Conservation (phyloP, 164 flowering plant genomes). For the Vitis labrusca region DNA sequence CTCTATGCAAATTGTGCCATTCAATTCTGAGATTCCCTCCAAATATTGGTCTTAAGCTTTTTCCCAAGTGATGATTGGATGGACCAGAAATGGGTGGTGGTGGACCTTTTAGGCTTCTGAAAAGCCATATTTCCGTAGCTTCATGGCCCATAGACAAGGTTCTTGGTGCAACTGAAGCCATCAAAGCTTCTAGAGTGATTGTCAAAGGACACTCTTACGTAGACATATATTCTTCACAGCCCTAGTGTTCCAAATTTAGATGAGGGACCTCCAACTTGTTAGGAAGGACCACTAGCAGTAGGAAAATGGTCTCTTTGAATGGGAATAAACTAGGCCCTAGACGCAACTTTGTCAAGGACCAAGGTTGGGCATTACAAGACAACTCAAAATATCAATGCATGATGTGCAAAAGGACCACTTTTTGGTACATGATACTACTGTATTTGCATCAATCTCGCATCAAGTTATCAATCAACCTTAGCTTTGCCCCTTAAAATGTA, state of each 20-base stretch:
- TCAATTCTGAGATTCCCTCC: too few species aligned
- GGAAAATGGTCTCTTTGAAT: constrained; percentile 1
- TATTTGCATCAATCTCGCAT: neutral
- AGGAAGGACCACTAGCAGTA: constrained; percentile 18
- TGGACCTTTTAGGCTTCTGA: constrained; percentile 5
- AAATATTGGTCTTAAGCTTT: too few species aligned
- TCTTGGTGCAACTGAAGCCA: neutral
- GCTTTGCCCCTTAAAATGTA: neutral
- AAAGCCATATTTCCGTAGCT: neutral
- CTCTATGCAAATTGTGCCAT: neutral
- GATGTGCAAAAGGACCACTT: neutral
- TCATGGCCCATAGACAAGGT: neutral
- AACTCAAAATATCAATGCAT: neutral
- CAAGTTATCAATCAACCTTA: neutral
- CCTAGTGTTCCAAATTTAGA: neutral
- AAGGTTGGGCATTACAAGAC: neutral
- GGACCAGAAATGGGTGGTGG: constrained; percentile 7
- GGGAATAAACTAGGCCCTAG: neutral
- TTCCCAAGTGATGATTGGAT: neutral
- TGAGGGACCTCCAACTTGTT: constrained; percentile 12
- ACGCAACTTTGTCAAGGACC: neutral
- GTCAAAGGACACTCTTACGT: neutral
- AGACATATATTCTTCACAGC: neutral
- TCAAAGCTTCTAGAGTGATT: neutral
- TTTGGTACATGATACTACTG: neutral